These are phyloP conservation scores for Lumnitzera littorea DNA, from an alignment of 345 rosid genomes.

Conservation along the genomic window DNA sequence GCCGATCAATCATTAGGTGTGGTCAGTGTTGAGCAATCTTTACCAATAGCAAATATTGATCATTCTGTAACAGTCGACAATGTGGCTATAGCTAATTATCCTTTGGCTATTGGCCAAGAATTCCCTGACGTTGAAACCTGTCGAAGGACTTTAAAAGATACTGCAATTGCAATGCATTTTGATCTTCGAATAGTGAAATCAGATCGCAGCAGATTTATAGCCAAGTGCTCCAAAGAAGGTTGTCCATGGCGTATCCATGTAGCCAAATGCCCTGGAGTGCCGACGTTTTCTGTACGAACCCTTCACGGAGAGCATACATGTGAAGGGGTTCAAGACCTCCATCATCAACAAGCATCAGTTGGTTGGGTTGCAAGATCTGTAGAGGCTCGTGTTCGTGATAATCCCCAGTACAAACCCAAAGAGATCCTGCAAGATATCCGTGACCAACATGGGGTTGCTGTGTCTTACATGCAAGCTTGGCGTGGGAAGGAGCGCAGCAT, in stretches of 20 bases:
- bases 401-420: slow-evolving; percentile 93
- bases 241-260: slow-evolving; percentile 99
- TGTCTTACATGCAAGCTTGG: slow-evolving; percentile 99
- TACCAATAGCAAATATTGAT: slow-evolving; percentile 4
- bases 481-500: slow-evolving; percentile 99
- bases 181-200: slow-evolving; percentile 98
- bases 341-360: slow-evolving; percentile 98
- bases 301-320: slow-evolving; percentile 90
- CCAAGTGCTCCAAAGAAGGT: slow-evolving; percentile 98
- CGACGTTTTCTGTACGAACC: slow-evolving; percentile 82
- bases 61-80: slow-evolving; percentile 1
- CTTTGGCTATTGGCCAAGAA: slow-evolving; percentile 78
- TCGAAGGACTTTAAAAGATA: slow-evolving; percentile 86
- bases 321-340: slow-evolving; percentile 88
- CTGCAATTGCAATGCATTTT: slow-evolving; percentile 91
- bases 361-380: slow-evolving; percentile 99
- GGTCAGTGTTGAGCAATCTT: slow-evolving; percentile 31
- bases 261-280: slow-evolving; percentile 91
- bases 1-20: slow-evolving; percentile 54
- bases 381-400: slow-evolving; percentile 85
- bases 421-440: slow-evolving; percentile 93
- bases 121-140: slow-evolving; percentile 98
- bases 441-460: slow-evolving; percentile 95
- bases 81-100: slow-evolving; percentile 17
- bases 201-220: slow-evolving; percentile 94